Conservation (phyloP, 2,329 filamentous ascomycete genomes). For the Cladosporium sp. region DNA sequence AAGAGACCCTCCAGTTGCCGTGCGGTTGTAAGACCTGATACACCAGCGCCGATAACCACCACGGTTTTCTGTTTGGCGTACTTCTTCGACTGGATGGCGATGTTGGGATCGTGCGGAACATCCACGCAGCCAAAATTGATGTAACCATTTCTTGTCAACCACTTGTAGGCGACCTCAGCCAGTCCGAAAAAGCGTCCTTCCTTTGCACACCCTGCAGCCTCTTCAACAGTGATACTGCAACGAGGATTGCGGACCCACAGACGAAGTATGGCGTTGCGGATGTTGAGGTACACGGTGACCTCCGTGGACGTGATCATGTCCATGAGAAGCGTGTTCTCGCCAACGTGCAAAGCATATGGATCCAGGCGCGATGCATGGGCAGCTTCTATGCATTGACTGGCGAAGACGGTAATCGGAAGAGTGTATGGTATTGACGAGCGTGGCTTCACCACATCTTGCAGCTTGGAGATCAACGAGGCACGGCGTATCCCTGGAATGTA, state of each 20-base stretch:
- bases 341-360: constrained; percentile 81
- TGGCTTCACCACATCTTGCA: constrained; percentile 33
- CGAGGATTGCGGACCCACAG: constrained; percentile 88
- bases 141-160: constrained; percentile 86
- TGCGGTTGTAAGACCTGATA: constrained; percentile 88
- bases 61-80: constrained; percentile 68
- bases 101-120: constrained; percentile 49
- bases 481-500: constrained; percentile 27
- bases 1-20: constrained; percentile 88
- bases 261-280: constrained; percentile 88
- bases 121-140: constrained; percentile 95
- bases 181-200: constrained; percentile 87
- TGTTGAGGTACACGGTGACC: constrained; percentile 93
- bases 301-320: constrained; percentile 83
- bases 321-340: constrained; percentile 79
- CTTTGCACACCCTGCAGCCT: constrained; percentile 87
- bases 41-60: constrained; percentile 87
- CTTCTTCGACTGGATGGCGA: constrained; percentile 39
- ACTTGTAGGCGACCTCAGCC: constrained; percentile 86
- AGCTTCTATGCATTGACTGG: constrained; percentile 85
- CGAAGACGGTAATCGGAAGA: constrained; percentile 74
- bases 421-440: constrained; percentile 77
- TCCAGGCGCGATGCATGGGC: constrained; percentile 88
- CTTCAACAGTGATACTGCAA: constrained; percentile 75
- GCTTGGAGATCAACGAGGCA: constrained; percentile 31